Conservation (phyloP, 2,329 filamentous ascomycete genomes). For the Paracoccidioides lutzii region DNA sequence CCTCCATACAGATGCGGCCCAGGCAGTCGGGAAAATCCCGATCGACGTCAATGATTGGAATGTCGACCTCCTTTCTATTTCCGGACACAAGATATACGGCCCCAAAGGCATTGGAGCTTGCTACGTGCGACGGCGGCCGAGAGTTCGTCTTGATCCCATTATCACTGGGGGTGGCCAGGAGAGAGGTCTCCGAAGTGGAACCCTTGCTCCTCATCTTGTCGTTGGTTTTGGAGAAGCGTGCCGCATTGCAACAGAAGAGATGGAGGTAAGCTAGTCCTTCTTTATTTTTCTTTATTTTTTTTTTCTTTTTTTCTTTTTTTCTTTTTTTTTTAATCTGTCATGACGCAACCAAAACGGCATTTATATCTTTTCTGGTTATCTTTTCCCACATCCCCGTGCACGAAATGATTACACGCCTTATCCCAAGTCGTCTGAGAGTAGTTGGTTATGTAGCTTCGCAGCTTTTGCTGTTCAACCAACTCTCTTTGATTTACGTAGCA, state of each 20-base stretch:
- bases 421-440: constrained; percentile 83
- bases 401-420: constrained; percentile 69
- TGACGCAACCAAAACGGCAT: background rate
- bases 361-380: background rate
- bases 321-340: background rate
- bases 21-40: constrained; percentile 97
- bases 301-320: constrained; percentile 12
- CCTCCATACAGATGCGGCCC: constrained; percentile 93
- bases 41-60: constrained; percentile 97
- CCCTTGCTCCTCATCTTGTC: constrained; percentile 73
- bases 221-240: constrained; percentile 95
- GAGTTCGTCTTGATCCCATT: constrained; percentile 87
- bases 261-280: constrained; percentile 53
- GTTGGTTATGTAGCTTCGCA: constrained; percentile 38
- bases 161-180: constrained; percentile 96
- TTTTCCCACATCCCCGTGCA: constrained; percentile 8
- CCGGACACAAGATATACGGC: constrained; percentile 96
- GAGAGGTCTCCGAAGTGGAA: constrained; percentile 85
- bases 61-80: constrained; percentile 97
- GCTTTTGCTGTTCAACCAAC: constrained; percentile 19
- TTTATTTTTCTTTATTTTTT: too few species aligned
- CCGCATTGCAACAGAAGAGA: constrained; percentile 77
- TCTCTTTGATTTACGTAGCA: constrained; percentile 53
- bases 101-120: constrained; percentile 96
- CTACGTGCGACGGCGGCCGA: constrained; percentile 81